Evolutionary conservation across 371 early-diverging fungal genomes (phyloP).

Genomic region (Lichtheimia corymbifera): DNA sequence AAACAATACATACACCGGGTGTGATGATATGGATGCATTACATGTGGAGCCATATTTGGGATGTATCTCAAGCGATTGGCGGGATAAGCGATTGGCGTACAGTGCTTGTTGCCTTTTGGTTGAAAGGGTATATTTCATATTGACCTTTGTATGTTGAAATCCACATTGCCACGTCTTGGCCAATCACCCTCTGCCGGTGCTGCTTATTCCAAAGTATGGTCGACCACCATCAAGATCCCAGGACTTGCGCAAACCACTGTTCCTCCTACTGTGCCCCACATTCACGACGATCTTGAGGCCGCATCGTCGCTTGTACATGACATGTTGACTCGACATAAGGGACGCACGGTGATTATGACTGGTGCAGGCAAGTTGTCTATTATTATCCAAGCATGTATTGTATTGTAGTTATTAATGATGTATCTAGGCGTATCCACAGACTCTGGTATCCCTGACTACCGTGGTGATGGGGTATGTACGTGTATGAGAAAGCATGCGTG

Average conservation of each 20-base stretch:
- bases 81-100: no score
- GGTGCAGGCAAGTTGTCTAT: conserved; percentile 46
- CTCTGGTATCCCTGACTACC: conserved; percentile 88
- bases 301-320: conserved; percentile 40
- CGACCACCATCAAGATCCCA: conserved; percentile 40
- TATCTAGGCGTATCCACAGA: conserved; percentile 74
- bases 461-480: conserved; percentile 63
- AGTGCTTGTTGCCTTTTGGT: no score
- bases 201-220: conserved; percentile 25
- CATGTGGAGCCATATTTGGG: no score
- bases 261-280: conserved; percentile 10
- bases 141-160: not conserved
- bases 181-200: not conserved
- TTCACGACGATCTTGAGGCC: conserved; percentile 18
- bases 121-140: not conserved
- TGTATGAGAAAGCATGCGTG: not conserved
- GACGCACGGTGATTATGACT: conserved; percentile 50
- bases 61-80: no score
- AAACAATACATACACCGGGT: no score
- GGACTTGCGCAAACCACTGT: conserved; percentile 22
- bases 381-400: not conserved
- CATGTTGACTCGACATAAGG: conserved; percentile 43
- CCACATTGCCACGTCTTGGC: not conserved
- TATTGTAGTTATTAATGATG: not conserved
- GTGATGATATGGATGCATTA: no score